Base-by-base conservation (phyloP, 208 protist genomes). In the Leptomonas seymouri region DNA sequence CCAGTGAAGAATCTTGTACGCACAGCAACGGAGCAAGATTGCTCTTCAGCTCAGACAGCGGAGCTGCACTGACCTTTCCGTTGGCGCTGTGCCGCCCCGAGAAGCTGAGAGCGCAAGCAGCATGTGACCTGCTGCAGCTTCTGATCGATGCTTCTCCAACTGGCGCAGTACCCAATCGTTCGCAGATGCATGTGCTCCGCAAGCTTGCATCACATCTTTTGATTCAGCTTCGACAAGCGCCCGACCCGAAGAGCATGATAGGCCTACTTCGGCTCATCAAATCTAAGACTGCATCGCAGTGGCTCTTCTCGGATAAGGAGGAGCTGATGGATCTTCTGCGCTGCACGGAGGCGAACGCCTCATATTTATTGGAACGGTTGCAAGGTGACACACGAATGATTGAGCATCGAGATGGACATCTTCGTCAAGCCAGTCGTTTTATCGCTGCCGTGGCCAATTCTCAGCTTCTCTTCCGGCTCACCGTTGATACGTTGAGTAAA, bases 51-150 rank as follows among this genome's bases (percentile, higher is more conserved):
- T 27, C 4, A 61, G 41, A 25, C 15, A 23, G 12, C 3, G 14
- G 7, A 39, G 21, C 56, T 16, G 44, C n/a, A 23, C 46, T 71
- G 8, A 5, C 1, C 15, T 34, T 76, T 20, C 71, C 71, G n/a
- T 27, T 41, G 20, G 34, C 5, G 11, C 16, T 76, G 14, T 65
- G 44, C 30, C 11, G 14, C 1, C 11, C 61, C 0, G 56, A 64
- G 14, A 3, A 16, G 12, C 45, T 66, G 34, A 49, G 39, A 3
- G 23, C 27, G 46, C 28, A 51, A 0, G 49, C 71, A 7, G 71
- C 71, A 21, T 48, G 39, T 0, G 63, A 71, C 28, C 46, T 76
- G 2, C 21, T 76, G 20, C 51, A 65, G 36, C 62, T 76, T 3
- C 21, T 69, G 11, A 36, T 23, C 28, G 59, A 61, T 25, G 62